Percentiles rank a stretch among this genome's conserved stretches.
Evolutionary conservation across 75 land plant genomes (phyloP).

Genomic region (Sequoiadendron giganteum): DNA sequence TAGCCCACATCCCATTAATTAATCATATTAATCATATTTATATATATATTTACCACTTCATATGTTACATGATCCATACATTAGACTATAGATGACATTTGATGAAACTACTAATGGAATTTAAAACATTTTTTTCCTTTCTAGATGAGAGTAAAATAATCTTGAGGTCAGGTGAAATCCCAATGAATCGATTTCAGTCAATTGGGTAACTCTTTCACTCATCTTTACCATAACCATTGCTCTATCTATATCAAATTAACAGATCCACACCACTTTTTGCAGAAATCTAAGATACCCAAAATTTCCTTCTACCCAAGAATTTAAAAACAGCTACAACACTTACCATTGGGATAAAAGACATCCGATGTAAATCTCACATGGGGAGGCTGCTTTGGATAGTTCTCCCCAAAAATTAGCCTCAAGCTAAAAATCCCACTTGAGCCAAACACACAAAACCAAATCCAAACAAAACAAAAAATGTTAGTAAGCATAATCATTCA

Average conservation of each 20-base stretch:
- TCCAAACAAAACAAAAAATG: background rate
- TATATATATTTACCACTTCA: background rate
- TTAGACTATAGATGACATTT: background rate
- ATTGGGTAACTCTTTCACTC: background rate
- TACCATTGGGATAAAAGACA: constrained; percentile 77
- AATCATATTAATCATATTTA: background rate
- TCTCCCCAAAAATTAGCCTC: constrained; percentile 56
- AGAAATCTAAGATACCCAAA: background rate
- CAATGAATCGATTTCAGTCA: background rate
- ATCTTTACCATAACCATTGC: background rate
- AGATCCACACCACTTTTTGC: background rate
- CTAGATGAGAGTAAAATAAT: background rate
- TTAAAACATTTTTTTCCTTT: background rate
- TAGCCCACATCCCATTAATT: background rate
- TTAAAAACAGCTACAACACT: background rate
- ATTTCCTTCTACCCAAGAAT: background rate
- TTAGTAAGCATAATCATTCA: background rate
- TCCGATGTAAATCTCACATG: constrained; percentile 68
- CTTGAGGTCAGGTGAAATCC: background rate
- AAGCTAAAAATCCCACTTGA: constrained; percentile 56
- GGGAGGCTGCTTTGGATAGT: constrained; percentile 70
- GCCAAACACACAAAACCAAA: background rate
- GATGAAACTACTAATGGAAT: background rate
- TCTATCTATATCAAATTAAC: background rate
- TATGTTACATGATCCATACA: background rate